Percentiles rank a stretch among this genome's conserved stretches.
These are phyloP conservation scores for Phytophthora lateralis DNA, from an alignment of 352 stramenopile species.

Conservation along the genomic window DNA sequence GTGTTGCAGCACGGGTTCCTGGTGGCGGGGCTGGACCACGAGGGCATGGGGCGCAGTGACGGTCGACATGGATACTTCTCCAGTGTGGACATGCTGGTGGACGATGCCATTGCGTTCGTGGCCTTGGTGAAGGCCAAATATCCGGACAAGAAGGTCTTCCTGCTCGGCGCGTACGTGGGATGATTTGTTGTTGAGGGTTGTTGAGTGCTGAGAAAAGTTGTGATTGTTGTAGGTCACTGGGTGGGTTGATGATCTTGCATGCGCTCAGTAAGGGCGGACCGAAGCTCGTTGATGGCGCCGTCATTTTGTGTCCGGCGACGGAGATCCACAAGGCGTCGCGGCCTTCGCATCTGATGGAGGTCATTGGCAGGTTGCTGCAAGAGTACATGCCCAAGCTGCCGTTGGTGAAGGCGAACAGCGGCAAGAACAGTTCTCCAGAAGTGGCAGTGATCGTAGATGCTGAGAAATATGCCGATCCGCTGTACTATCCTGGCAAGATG, in stretches of 20 bases:
- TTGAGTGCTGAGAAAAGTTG: constrained; percentile 12
- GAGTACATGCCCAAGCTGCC: constrained; percentile 69
- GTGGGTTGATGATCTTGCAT: constrained; percentile 67
- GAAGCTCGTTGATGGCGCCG: constrained; percentile 65
- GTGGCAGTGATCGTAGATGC: constrained; percentile 58
- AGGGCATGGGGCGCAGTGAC: constrained; percentile 79
- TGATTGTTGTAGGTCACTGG: constrained; percentile 59
- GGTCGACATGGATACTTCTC: constrained; percentile 80
- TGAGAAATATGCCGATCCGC: constrained; percentile 60
- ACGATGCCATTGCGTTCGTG: constrained; percentile 74
- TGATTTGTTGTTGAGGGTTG: constrained; percentile 1
- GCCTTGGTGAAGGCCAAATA: constrained; percentile 63
- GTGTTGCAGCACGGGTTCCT: constrained; percentile 68
- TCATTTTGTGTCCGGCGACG: constrained; percentile 73
- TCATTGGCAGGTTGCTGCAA: constrained; percentile 58
- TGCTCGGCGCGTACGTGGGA: constrained; percentile 62
- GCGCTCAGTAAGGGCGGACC: constrained; percentile 52
- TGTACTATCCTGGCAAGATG: constrained; percentile 79
- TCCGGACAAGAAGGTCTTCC: constrained; percentile 68
- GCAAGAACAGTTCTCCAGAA: constrained; percentile 67
- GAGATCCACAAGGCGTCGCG: constrained; percentile 67
- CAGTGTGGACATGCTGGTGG: constrained; percentile 58
- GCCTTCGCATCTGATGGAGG: constrained; percentile 51
- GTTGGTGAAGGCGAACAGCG: constrained; percentile 57
- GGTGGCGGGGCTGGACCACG: constrained; percentile 67